Conservation (phyloP, 2,329 filamentous ascomycete genomes). For the Aspergillus thermomutatus region DNA sequence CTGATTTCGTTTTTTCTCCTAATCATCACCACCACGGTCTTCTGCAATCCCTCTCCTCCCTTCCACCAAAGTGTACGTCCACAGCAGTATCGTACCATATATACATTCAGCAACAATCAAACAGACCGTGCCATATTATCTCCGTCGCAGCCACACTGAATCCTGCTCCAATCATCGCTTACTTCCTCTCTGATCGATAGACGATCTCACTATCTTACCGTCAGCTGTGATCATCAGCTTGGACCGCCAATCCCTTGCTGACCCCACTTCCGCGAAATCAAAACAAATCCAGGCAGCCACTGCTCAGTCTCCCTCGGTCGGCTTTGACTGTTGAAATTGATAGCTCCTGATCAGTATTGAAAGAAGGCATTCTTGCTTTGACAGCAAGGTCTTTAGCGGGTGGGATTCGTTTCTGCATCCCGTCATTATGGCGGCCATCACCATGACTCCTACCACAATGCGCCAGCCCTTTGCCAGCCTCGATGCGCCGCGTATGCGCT, state of each 20-base stretch:
- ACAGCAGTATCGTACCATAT: background rate
- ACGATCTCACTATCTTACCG: background rate
- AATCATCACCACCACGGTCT: background rate
- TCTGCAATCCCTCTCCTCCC: background rate
- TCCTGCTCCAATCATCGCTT: conserved; percentile 2
- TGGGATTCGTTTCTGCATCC: background rate
- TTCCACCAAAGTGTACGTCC: background rate
- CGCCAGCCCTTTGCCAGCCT: conserved; percentile 36
- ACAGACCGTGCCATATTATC: background rate
- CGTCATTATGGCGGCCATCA: conserved; percentile 31
- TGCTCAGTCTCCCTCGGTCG: background rate
- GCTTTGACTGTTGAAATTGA: background rate
- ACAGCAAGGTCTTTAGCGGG: background rate
- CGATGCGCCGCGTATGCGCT: conserved; percentile 30
- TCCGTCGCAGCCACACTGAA: background rate
- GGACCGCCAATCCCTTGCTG: conserved; percentile 19
- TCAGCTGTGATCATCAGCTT: background rate
- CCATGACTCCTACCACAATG: conserved; percentile 30
- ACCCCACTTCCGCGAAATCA: conserved; percentile 23
- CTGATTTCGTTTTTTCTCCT: conserved; percentile 2
- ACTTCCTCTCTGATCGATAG: background rate
- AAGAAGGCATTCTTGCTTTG: background rate
- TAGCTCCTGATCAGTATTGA: background rate
- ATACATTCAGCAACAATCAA: no score
- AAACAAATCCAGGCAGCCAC: conserved; percentile 15